A percentile compares a stretch with the other conserved stretches of the same genome.
Evolutionary conservation across 2,329 filamentous ascomycete species (phyloP).

Genomic region (Neonectria neomacrospora): DNA sequence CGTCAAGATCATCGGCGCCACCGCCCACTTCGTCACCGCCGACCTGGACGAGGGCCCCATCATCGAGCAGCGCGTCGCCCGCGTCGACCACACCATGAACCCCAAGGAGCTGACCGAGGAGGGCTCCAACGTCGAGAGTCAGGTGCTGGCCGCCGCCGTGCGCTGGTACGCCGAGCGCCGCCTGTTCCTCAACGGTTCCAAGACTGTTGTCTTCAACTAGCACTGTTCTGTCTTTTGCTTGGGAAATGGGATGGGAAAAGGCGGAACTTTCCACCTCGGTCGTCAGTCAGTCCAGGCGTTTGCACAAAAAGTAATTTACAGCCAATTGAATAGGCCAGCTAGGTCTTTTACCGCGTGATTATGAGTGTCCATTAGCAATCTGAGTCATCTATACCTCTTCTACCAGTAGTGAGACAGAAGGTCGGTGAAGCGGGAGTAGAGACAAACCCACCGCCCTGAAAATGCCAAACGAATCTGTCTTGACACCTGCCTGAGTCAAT

Average conservation of each 20-base stretch:
- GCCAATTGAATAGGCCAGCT: neutral
- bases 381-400: no score
- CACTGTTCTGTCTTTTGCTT: no score
- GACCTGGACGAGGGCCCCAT: conserved; percentile 89
- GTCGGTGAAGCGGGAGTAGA: neutral
- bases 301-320: conserved; percentile 6
- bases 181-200: conserved; percentile 81
- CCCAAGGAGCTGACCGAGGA: conserved; percentile 82
- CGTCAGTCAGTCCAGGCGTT: neutral
- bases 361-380: neutral
- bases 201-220: conserved; percentile 79
- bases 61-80: conserved; percentile 83
- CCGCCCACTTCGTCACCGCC: conserved; percentile 86
- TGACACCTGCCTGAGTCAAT: neutral
- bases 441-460: neutral
- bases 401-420: neutral
- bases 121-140: conserved; percentile 85
- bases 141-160: conserved; percentile 82
- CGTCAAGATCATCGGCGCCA: conserved; percentile 89
- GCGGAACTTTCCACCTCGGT: neutral
- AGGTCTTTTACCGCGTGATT: neutral
- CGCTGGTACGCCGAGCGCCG: conserved; percentile 85
- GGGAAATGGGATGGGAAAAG: neutral
- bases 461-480: neutral
- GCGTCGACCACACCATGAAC: conserved; percentile 81